A percentile compares a stretch with the other conserved stretches of the same genome.
These are phyloP conservation scores for Panaeolus papilionaceus DNA, from an alignment of 768 basidiomycete species.

Conservation along the genomic window DNA sequence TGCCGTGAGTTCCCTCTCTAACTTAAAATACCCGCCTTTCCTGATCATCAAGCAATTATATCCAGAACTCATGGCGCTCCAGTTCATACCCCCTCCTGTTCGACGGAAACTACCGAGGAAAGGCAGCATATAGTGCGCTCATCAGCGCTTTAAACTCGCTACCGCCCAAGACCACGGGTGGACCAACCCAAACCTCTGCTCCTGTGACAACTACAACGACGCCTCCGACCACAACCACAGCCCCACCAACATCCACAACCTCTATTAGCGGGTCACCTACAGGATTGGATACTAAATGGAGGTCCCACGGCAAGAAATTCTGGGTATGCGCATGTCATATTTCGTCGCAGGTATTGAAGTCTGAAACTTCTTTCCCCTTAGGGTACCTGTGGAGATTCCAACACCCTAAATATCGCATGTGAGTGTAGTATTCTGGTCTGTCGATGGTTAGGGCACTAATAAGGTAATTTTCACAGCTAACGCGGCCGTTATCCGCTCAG, in stretches of 20 bases:
- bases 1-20: slow-evolving; percentile 35
- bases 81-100: slow-evolving; percentile 42
- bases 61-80: slow-evolving; percentile 46
- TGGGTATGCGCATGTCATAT: not conserved
- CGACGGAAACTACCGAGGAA: slow-evolving; percentile 45
- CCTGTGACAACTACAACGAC: slow-evolving; percentile 18
- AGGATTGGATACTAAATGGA: not conserved
- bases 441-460: no score
- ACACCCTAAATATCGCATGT: slow-evolving; percentile 40
- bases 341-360: no score
- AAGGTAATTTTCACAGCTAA: slow-evolving; percentile 30
- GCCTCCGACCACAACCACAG: slow-evolving; percentile 18
- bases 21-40: no score
- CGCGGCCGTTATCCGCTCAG: slow-evolving; percentile 37
- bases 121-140: slow-evolving; percentile 35
- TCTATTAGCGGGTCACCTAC: no score
- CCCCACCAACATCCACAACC: no score
- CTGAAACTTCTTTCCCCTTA: not conserved
- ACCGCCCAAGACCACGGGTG: slow-evolving; percentile 22
- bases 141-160: not conserved
- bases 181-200: not conserved
- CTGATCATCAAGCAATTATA: no score
- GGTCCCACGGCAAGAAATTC: slow-evolving; percentile 15
- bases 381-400: slow-evolving; percentile 35
- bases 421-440: slow-evolving; percentile 1